Evolutionary conservation across 305 asterid species (phyloP), one percentile per base, ranked within the genome.

Genomic region (Caryopteris hybrid): DNA sequence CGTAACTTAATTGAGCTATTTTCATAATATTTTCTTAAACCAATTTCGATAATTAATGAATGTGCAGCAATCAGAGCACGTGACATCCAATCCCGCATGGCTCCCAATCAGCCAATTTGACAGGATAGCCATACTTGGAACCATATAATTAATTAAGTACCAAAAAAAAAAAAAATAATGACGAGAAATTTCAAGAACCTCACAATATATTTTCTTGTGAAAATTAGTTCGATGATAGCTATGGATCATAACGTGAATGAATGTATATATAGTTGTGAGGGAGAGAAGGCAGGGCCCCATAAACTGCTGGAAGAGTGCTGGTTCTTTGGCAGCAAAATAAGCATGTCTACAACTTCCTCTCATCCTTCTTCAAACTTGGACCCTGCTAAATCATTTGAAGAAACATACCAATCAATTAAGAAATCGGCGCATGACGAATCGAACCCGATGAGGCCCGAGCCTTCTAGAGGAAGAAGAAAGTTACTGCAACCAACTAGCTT

Each of bases 301-400:
- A n/a, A n/a, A n/a, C n/a, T n/a, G n/a, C n/a, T n/a, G n/a, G n/a
- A n/a, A n/a, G n/a, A n/a, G n/a, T n/a, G 41, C 47, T 82, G 83
- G 83, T 81, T 68, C 36, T 81, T 78, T 47, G 68, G 74, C 36
- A 80, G 68, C 60, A 72, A 72, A 55, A 8, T 23, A 21, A 69
- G 21, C 16, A 75, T 75, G 74, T 63, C 39, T 6, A 48, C n/a
- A n/a, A n/a, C n/a, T n/a, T n/a, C n/a, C n/a, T n/a, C n/a, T n/a
- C n/a, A n/a, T n/a, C n/a, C n/a, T n/a, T n/a, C n/a, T n/a, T n/a
- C n/a, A n/a, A n/a, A n/a, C n/a, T n/a, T n/a, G n/a, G n/a, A n/a
- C n/a, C n/a, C 5, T 11, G 46, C 14, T 4, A 41, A 78, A 46
- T 71, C 84, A 0, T 61, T 25, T 5, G 79, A 80, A 39, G 74